These are phyloP conservation scores for Xylaria grammica DNA, from an alignment of 495 filamentous ascomycete species.

Conservation along the genomic window DNA sequence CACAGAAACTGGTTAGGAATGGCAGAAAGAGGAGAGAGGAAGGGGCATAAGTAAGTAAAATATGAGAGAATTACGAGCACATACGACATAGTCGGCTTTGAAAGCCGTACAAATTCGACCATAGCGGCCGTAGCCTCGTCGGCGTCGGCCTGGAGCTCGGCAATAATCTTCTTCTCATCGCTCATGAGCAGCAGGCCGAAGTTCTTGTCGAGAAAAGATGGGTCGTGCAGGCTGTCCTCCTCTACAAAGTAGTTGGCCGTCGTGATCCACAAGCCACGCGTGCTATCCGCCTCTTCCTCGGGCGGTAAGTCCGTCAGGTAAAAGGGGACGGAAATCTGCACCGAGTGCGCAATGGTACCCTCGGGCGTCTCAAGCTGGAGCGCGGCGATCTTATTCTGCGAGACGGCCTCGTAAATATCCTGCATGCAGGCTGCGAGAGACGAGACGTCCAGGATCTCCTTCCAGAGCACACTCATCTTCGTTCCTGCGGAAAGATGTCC, in stretches of 20 bases:
- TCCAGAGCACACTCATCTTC: slow-evolving; percentile 64
- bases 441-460: slow-evolving; percentile 71
- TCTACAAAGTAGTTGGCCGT: slow-evolving; percentile 77
- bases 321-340: slow-evolving; percentile 84
- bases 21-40: background rate
- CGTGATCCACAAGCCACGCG: slow-evolving; percentile 76
- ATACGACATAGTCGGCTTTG: slow-evolving; percentile 81
- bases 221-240: slow-evolving; percentile 66
- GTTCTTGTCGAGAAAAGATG: slow-evolving; percentile 74
- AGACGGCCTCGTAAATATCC: slow-evolving; percentile 79
- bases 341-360: slow-evolving; percentile 65
- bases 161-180: slow-evolving; percentile 80
- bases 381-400: slow-evolving; percentile 78
- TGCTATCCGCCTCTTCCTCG: slow-evolving; percentile 53
- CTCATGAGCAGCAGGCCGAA: slow-evolving; percentile 85
- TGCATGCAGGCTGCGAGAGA: slow-evolving; percentile 84
- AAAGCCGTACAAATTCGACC: slow-evolving; percentile 80
- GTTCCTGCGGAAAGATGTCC: slow-evolving; percentile 42
- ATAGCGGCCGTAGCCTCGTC: slow-evolving; percentile 74
- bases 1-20: background rate
- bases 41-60: background rate
- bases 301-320: slow-evolving; percentile 75
- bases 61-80: slow-evolving; percentile 17
- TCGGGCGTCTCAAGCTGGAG: slow-evolving; percentile 54
- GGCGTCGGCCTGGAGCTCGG: slow-evolving; percentile 79